phyloP scores from a whole-genome alignment of 148 eudicot genomes.

The Persicaria maculosa region DNA sequence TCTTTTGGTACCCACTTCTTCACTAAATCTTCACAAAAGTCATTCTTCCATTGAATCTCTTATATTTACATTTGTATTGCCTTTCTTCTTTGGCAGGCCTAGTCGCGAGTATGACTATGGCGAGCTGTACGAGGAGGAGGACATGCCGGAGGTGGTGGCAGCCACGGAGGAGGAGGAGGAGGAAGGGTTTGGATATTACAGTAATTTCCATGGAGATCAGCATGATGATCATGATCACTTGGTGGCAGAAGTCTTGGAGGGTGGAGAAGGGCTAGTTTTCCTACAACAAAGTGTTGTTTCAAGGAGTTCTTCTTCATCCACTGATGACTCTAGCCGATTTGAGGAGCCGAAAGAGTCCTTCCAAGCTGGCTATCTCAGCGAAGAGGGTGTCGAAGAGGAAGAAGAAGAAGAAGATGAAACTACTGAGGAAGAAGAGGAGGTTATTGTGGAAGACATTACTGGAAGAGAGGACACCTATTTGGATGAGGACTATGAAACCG shows the following conservation, averaged over 20 bases:
- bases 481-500: slow-evolving; percentile 3
- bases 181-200: slow-evolving; percentile 14
- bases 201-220: slow-evolving; percentile 10
- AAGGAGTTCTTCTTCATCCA: slow-evolving; percentile 5
- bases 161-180: slow-evolving; percentile 28
- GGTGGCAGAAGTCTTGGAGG: slow-evolving; percentile 35
- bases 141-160: slow-evolving; percentile 11
- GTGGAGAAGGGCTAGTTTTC: slow-evolving; percentile 29
- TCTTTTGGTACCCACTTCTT: slow-evolving; percentile 23
- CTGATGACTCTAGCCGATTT: slow-evolving; percentile 9
- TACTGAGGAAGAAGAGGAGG: slow-evolving; percentile 13
- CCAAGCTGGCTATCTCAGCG: not conserved
- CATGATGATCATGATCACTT: slow-evolving; percentile 36
- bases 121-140: slow-evolving; percentile 41
- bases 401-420: slow-evolving; percentile 14
- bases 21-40: not conserved
- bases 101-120: slow-evolving; percentile 39
- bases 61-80: not conserved
- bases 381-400: slow-evolving; percentile 8
- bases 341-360: slow-evolving; percentile 6
- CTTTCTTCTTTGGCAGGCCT: slow-evolving; percentile 22
- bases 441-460: slow-evolving; percentile 7
- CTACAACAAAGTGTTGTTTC: slow-evolving; percentile 12
- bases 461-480: slow-evolving; percentile 9
- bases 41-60: not conserved